Conservation (phyloP, 2,329 filamentous ascomycete species). For the Microcyclospora pomicola region DNA sequence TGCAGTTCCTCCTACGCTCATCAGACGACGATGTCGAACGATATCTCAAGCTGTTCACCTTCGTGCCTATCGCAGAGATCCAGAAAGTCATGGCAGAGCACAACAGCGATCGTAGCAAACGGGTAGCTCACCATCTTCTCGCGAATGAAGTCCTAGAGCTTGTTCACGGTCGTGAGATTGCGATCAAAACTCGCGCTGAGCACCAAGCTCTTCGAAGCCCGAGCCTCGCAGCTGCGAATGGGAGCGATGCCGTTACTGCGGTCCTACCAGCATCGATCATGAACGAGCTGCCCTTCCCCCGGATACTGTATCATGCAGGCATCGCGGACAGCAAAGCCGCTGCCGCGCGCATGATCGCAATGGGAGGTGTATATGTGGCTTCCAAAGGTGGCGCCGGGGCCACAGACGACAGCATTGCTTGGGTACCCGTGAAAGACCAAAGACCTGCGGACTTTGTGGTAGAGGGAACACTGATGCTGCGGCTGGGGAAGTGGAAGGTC, state of each 20-base stretch:
- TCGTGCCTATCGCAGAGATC: constrained; percentile 62
- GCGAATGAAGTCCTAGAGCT: constrained; percentile 72
- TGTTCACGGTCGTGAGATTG: constrained; percentile 56
- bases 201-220: constrained; percentile 34
- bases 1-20: constrained; percentile 68
- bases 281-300: constrained; percentile 13
- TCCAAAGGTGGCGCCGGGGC: constrained; percentile 13
- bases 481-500: constrained; percentile 47
- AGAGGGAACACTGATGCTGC: constrained; percentile 39
- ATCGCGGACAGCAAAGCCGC: constrained; percentile 19
- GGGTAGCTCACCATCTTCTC: constrained; percentile 68
- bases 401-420: constrained; percentile 44
- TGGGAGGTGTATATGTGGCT: constrained; percentile 23
- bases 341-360: constrained; percentile 17
- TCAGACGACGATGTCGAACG: constrained; percentile 69
- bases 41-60: constrained; percentile 81
- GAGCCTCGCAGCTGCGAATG: constrained; percentile 7
- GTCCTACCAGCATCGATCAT: constrained; percentile 17
- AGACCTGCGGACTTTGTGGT: constrained; percentile 47
- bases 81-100: constrained; percentile 54
- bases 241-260: constrained; percentile 2
- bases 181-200: constrained; percentile 46
- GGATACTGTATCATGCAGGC: constrained; percentile 20
- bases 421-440: constrained; percentile 42
- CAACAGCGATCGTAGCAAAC: constrained; percentile 49